Evolutionary conservation across 345 rosid genomes (phyloP).

Genomic region (Citrus glauca): DNA sequence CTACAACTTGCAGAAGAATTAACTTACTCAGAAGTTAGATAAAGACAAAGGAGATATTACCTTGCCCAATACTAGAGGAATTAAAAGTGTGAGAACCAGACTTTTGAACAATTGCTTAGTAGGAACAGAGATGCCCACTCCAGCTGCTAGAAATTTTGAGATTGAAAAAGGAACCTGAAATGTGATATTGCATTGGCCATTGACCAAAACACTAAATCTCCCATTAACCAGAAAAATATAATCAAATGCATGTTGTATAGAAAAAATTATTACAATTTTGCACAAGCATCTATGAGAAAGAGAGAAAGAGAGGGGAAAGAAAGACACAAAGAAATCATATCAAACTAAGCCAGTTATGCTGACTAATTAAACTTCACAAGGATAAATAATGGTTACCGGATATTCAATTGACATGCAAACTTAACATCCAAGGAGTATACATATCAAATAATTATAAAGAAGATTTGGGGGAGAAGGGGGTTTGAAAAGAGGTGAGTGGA

Average conservation of each 20-base stretch:
- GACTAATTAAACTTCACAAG: background rate
- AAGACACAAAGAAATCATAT: background rate
- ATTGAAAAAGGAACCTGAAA: conserved; percentile 85
- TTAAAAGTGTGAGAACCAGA: conserved; percentile 63
- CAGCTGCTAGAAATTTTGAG: conserved; percentile 75
- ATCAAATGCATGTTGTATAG: background rate
- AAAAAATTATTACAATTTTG: background rate
- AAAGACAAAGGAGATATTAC: conserved; percentile 30
- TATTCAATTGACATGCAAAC: background rate
- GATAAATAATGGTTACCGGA: background rate
- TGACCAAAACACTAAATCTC: background rate
- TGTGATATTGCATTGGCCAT: background rate
- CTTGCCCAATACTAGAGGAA: conserved; percentile 86
- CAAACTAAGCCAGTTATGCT: background rate
- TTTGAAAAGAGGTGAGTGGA: background rate
- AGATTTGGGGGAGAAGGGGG: background rate
- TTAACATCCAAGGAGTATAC: background rate
- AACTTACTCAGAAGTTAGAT: background rate
- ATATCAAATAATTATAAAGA: background rate
- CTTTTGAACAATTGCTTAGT: conserved; percentile 72
- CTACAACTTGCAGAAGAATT: background rate
- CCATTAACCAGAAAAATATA: background rate
- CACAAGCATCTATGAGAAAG: background rate
- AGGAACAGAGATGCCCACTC: conserved; percentile 82
- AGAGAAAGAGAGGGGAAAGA: background rate